Evolutionary conservation across 1,139 yeast species (phyloP), one percentile per base, ranked within the genome.

Genomic region (Pichia norvegensis): DNA sequence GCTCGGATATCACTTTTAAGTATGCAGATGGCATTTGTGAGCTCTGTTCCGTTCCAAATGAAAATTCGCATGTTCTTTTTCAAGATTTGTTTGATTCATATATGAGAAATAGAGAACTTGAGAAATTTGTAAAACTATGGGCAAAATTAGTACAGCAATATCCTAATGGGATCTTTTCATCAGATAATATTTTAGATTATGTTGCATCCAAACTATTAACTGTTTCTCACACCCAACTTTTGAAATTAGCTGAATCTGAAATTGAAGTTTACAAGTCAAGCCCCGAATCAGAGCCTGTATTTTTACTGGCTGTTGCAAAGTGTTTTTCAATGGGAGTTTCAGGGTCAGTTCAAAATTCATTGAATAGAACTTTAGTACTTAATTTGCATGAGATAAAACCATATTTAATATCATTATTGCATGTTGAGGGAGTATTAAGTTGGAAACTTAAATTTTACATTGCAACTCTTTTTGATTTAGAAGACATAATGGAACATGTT

Each of bases 41-140:
- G 13, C 17, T 45, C 10, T 48, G 51, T 14, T 36, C 40, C 8
- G 11, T 39, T 4, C 31, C 19, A 4, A 35, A 37, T 2, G 16
- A 51, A 40, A 44, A 54, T 10, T 63, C 64, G 23, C 54, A 64
- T n/a, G 41, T 48, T 3, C 52, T 63, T 14, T 45, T 67, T 9
- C 44, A 51, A 66, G 65, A 67, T 23, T 52, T 81, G 16, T 62
- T 79, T 3, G 63, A 66, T 10, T 74, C 82, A 11, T 75, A 72
- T 56, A 66, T 71, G 5, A 73, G 68, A 53, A 81, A 81, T 7
- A 74, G 94, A 66, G 87, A 81, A 45, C 66, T 79, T 38, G 64
- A 63, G 10, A 61, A 63, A 4, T 82, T 83, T 52, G 67, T 78
- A 42, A 60, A 64, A 0, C 59, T 69, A 14, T 81, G 85, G 82